Conservation (phyloP, 345 rosid genomes). For the Stellera chamaejasme region DNA sequence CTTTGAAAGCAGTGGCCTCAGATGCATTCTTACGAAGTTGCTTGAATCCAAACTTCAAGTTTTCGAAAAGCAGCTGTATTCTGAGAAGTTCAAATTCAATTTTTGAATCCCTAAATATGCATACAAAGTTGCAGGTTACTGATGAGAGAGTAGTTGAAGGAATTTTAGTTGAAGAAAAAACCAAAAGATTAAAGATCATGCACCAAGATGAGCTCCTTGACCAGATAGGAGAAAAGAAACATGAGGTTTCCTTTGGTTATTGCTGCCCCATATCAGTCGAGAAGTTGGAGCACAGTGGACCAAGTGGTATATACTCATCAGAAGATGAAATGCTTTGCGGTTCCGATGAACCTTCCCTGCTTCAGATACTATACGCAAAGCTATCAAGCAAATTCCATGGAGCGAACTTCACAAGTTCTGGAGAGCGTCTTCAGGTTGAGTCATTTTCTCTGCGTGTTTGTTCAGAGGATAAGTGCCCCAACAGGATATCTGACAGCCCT, state of each 20-base stretch:
- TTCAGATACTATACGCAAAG: conserved; percentile 26
- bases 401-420: conserved; percentile 31
- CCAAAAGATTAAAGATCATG: conserved; percentile 49
- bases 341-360: conserved; percentile 16
- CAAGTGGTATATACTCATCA: conserved; percentile 8
- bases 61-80: conserved; percentile 19
- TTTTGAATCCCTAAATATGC: conserved; percentile 6
- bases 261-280: conserved; percentile 43
- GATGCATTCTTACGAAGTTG: conserved; percentile 53
- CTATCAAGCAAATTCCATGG: conserved; percentile 29
- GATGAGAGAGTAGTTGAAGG: conserved; percentile 67
- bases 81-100: conserved; percentile 21
- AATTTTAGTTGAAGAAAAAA: conserved; percentile 41
- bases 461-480: conserved; percentile 44
- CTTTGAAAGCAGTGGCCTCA: conserved; percentile 55
- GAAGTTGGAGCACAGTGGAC: conserved; percentile 9
- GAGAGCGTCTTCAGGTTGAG: conserved; percentile 44
- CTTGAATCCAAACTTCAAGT: conserved; percentile 59
- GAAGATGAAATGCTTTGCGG: conserved; percentile 1
- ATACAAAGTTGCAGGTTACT: conserved; percentile 27
- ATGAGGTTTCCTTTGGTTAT: conserved; percentile 38
- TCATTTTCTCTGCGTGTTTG: conserved; percentile 47
- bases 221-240: conserved; percentile 38
- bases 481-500: conserved; percentile 19
- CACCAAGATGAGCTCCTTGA: conserved; percentile 68